Evolutionary conservation across 441 rosid species (phyloP), one percentile per base, ranked within the genome.

Genomic region (Geranium incanum): DNA sequence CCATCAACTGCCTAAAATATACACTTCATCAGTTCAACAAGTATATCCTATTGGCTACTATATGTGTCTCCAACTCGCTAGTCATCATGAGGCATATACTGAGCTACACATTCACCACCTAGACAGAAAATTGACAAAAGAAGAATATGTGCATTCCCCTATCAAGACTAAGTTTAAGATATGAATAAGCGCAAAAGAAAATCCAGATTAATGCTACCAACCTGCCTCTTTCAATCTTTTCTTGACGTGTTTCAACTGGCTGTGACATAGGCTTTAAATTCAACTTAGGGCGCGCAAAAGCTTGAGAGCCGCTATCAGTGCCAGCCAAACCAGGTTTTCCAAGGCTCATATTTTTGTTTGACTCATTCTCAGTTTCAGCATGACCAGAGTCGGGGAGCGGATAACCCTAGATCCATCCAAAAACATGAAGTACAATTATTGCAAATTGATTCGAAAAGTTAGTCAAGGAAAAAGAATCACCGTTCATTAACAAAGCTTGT

Each of bases 211-310:
- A 70, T 60, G 72, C 23, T 70, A 68, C 85, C 38, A 63, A 92
- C 97, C 96, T 85, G 71, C 79, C 96, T 57, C 68, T 81, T 77
- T 89, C 90, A 74, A 68, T 68, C 65, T 77, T 81, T 50, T 78
- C 84, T 76, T 83, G 83, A 71, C 78, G 72, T 68, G 81, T 83
- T 75, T 81, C 90, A 50, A 78, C 43, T 59, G 87, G 85, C 71
- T 87, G 91, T 8, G 86, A 79, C 60, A 88, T 77, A 5, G 92
- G 89, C 82, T 87, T 89, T 72, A 87, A 80, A 78, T 80, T 83
- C 76, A 91, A 71, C 71, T 86, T 91, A 12, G 82, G 89, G 9
- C 89, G 87, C 76, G 84, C 95, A 5, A 81, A 67, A 45, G 78
- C 78, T 75, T 81, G 89, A 84, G 71, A 84, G 50, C 71, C 76